phyloP scores from a whole-genome alignment of 2,329 filamentous ascomycete species.

The Alternaria sp. region DNA sequence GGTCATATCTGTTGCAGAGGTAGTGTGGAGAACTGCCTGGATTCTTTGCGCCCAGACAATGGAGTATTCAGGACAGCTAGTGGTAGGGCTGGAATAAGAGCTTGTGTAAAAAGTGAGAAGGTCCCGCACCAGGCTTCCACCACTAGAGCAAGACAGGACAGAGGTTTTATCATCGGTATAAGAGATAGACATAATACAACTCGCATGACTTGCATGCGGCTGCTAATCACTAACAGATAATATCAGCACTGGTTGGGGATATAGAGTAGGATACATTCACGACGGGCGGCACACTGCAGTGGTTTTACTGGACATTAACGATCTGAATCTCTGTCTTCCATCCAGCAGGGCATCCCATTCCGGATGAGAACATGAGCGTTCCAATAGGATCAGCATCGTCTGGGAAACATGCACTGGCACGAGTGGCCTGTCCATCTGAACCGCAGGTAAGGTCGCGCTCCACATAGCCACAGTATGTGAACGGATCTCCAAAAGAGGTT shows the following conservation, averaged over 20 bases:
- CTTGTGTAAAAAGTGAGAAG: background rate
- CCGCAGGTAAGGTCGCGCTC: constrained; percentile 11
- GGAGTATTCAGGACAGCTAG: background rate
- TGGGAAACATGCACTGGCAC: constrained; percentile 10
- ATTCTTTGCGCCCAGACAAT: background rate
- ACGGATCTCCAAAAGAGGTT: background rate
- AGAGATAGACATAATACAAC: background rate
- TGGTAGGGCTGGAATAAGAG: background rate
- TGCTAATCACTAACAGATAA: background rate
- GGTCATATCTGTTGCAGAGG: background rate
- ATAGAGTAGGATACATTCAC: background rate
- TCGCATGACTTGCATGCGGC: background rate
- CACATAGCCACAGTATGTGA: background rate
- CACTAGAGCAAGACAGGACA: background rate
- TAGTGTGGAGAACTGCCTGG: background rate
- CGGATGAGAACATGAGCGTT: background rate
- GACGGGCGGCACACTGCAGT: constrained; percentile 10
- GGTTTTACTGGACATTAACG: background rate
- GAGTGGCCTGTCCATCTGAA: background rate
- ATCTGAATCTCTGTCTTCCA: background rate
- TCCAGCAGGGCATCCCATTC: background rate
- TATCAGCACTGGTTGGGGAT: background rate
- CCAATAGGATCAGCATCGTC: background rate
- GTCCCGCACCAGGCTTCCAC: background rate
- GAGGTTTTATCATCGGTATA: background rate